Percentiles rank a stretch among this genome's conserved stretches.
phyloP scores from a whole-genome alignment of 73 alveolate species.

The Tetrahymena malaccensis region DNA sequence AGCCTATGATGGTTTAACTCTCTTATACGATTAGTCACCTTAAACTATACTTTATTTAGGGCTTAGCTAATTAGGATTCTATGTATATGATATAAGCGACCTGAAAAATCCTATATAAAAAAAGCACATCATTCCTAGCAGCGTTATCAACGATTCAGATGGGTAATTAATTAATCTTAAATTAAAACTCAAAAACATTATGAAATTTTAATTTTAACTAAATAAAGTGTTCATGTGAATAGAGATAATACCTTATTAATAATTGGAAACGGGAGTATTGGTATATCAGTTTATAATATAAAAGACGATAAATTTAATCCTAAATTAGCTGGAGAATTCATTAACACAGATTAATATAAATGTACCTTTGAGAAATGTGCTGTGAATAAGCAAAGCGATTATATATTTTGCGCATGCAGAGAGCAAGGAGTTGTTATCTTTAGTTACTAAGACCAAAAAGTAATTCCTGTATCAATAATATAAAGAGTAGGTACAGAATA shows the following conservation, averaged over 20 bases:
- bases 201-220: too few relatives aligned
- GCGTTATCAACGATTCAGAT: background rate
- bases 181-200: too few relatives aligned
- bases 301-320: background rate
- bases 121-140: background rate
- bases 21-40: background rate
- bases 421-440: background rate
- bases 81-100: background rate
- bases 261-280: background rate
- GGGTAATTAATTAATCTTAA: background rate
- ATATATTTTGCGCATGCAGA: background rate
- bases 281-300: background rate
- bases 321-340: background rate
- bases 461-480: background rate
- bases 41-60: background rate
- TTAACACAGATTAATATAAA: background rate
- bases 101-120: background rate
- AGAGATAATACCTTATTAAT: background rate
- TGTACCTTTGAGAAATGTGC: background rate
- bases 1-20: background rate
- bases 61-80: background rate
- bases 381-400: background rate
- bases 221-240: background rate
- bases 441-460: background rate
- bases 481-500: background rate